Evolutionary conservation across 2,329 filamentous ascomycete species (phyloP).

Genomic region (Pseudocercospora fuligena): DNA sequence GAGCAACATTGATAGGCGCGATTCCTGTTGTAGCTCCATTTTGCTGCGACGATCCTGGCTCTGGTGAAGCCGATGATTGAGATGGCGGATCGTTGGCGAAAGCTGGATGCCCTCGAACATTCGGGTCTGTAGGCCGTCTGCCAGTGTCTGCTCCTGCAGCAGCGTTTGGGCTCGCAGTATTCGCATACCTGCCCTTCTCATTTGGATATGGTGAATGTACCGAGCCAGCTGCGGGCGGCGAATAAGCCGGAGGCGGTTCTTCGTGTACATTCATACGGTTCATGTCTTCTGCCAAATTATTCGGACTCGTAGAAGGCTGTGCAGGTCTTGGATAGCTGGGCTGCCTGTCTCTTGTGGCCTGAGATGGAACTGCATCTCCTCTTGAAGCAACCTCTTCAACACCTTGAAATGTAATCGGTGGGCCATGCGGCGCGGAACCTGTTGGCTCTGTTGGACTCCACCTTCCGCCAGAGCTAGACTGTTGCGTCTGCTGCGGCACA

Average conservation of each 20-base stretch:
- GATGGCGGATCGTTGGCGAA: conserved; percentile 78
- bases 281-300: conserved; percentile 77
- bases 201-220: conserved; percentile 68
- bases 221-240: conserved; percentile 51
- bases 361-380: conserved; percentile 27
- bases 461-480: conserved; percentile 63
- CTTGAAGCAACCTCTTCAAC: conserved; percentile 65
- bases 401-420: conserved; percentile 90
- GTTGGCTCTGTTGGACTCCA: conserved; percentile 96
- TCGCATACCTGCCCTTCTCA: conserved; percentile 70
- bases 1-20: conserved; percentile 49
- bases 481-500: conserved; percentile 36
- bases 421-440: conserved; percentile 83
- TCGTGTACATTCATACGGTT: conserved; percentile 78
- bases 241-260: conserved; percentile 94
- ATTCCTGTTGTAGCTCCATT: conserved; percentile 39
- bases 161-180: conserved; percentile 37
- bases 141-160: conserved; percentile 32
- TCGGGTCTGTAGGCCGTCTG: conserved; percentile 44
- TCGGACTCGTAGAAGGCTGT: conserved; percentile 48
- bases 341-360: conserved; percentile 23
- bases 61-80: conserved; percentile 45
- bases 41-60: conserved; percentile 49
- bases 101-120: conserved; percentile 73
- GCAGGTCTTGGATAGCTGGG: conserved; percentile 45